Conservation (phyloP, 331 rosid species). For the Quercus lobata region DNA sequence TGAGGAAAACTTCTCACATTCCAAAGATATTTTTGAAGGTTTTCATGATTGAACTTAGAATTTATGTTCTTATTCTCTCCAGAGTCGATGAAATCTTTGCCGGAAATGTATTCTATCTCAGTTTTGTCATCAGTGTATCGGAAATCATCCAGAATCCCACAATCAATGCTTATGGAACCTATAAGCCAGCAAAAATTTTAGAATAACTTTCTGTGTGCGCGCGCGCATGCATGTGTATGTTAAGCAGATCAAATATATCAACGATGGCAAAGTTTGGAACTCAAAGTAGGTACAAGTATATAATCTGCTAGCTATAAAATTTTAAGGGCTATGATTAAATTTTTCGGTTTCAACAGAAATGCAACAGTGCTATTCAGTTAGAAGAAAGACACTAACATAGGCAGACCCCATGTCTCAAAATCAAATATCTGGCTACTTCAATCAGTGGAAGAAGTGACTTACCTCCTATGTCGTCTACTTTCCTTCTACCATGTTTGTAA, state of each 20-base stretch:
- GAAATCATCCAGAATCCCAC: constrained; percentile 23
- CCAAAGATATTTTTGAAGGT: neutral
- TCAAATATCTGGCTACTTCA: neutral
- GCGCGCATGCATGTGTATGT: neutral
- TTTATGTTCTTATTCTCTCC: constrained; percentile 28
- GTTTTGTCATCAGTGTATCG: constrained; percentile 22
- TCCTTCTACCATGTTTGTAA: neutral
- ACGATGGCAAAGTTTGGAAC: neutral
- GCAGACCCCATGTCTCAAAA: neutral
- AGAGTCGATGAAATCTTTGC: constrained; percentile 7
- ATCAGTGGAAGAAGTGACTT: neutral
- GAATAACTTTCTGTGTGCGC: too few species aligned
- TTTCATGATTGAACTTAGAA: neutral
- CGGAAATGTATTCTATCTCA: constrained; percentile 29
- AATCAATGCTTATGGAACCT: constrained; percentile 32
- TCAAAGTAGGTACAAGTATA: neutral
- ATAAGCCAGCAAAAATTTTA: neutral
- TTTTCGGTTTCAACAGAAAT: neutral
- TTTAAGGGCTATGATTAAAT: too few species aligned
- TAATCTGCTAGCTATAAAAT: too few species aligned
- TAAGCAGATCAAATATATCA: neutral
- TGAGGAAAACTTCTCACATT: constrained; percentile 47
- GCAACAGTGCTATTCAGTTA: neutral
- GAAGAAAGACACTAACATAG: neutral
- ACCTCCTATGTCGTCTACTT: neutral